Evolutionary conservation across 345 rosid genomes (phyloP).

Genomic region (Populus tremula): DNA sequence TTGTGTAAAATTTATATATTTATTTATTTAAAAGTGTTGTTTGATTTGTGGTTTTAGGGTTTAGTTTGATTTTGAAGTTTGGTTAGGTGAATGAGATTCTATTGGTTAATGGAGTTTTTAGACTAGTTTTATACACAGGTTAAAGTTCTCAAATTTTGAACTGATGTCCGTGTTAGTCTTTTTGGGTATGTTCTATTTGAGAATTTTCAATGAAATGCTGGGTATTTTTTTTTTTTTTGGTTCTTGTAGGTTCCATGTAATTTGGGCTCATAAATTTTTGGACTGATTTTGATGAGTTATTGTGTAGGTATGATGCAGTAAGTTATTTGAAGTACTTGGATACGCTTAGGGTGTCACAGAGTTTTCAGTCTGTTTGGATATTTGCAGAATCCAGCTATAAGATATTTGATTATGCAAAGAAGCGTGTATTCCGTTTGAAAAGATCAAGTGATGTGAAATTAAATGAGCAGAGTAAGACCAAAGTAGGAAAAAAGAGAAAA

Average conservation of each 20-base stretch:
- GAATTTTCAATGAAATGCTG: neutral
- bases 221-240: neutral
- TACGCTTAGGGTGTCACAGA: constrained; percentile 89
- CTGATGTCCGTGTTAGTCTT: too few species aligned
- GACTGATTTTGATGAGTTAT: constrained; percentile 8
- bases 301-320: constrained; percentile 92
- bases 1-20: neutral
- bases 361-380: constrained; percentile 98
- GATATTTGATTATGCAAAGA: constrained; percentile 95
- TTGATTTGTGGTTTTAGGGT: neutral
- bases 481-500: constrained; percentile 63
- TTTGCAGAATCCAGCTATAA: constrained; percentile 97
- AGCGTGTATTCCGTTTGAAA: constrained; percentile 68
- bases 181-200: too few species aligned
- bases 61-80: neutral
- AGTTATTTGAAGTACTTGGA: constrained; percentile 95
- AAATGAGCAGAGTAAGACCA: constrained; percentile 37
- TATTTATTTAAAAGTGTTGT: neutral
- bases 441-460: constrained; percentile 52
- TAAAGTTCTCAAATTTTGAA: too few species aligned
- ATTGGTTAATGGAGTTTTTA: neutral
- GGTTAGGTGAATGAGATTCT: neutral
- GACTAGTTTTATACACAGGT: too few species aligned
- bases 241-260: neutral
- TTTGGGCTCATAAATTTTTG: constrained; percentile 2